Base-by-base conservation (phyloP, 2,329 filamentous ascomycete species). In the Colletotrichum sp. region DNA sequence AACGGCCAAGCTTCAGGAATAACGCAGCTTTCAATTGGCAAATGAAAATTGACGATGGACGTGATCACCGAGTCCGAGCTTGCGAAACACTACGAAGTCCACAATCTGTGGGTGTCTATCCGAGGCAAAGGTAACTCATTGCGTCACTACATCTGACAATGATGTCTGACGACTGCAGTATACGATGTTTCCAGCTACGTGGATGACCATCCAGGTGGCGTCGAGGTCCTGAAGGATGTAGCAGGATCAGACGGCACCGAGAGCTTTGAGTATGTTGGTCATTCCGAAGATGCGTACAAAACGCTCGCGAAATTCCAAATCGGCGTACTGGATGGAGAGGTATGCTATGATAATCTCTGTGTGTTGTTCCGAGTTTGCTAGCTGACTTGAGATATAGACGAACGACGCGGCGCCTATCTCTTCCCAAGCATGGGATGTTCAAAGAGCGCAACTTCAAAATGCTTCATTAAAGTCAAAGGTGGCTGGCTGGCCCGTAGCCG, bases 221-320 rank as follows among this genome's bases (percentile, higher is more conserved):
- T 75, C 6, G 68, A 75, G 21, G 72, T 72, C 1, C 16, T 75
- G 28, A 60, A 52, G 28, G 72, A 75, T 8, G 60, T 66, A 1
- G 72, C 68, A 3, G 72, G 72, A 2, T 66, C 61, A 7, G 72
- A 75, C 24, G 68, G 60, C 12, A 75, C 72, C 8, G 72, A 75
- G 61, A 72, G 60, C 21, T 75, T 71, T n/a, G 72, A 75, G 28
- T 75, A 72, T 8, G 72, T 67, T 6, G 61, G 68, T 3, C 72
- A 75, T 14, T 66, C 68, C 2, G 60, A 67, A 12, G 63, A 61
- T 4, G 72, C 72, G 3, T 39, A 66, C n/a, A 55, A 55, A 8
- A 61, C 61, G 8, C 57, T 74, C 3, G 30, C 55, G 12, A 32
- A 28, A 18, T 66, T 68, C 24, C 71, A 73, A 14, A 28, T 73